Evolutionary conservation across 352 stramenopile species (phyloP).

Genomic region (Phytophthora cactorum): DNA sequence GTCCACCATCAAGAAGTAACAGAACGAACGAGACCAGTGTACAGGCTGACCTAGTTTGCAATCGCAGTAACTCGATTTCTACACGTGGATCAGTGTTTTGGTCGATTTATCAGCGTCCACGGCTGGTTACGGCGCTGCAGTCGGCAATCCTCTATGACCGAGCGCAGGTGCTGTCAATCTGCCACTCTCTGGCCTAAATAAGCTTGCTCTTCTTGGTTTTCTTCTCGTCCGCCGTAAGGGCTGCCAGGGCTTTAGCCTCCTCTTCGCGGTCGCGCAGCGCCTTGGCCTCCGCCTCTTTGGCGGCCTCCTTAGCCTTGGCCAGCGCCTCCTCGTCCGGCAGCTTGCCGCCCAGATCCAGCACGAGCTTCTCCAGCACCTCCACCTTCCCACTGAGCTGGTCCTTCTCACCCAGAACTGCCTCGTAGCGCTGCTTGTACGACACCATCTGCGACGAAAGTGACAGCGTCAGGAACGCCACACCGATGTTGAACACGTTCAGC

Average conservation of each 20-base stretch:
- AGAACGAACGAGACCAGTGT: slow-evolving; percentile 1
- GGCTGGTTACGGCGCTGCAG: slow-evolving; percentile 5
- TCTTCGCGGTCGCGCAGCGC: slow-evolving; percentile 38
- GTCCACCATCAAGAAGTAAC: slow-evolving; percentile 72
- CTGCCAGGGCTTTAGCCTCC: slow-evolving; percentile 46
- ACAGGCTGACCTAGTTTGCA: neutral
- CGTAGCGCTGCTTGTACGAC: slow-evolving; percentile 70
- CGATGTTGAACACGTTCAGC: slow-evolving; percentile 89
- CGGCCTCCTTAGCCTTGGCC: slow-evolving; percentile 47
- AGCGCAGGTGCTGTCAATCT: slow-evolving; percentile 2
- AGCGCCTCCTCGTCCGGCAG: slow-evolving; percentile 66
- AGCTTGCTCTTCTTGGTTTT: slow-evolving; percentile 63
- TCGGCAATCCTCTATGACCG: slow-evolving; percentile 27
- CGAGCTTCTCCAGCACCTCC: slow-evolving; percentile 61
- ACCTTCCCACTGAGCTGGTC: slow-evolving; percentile 57
- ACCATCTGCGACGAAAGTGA: slow-evolving; percentile 88
- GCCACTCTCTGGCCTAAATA: slow-evolving; percentile 54
- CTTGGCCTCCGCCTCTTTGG: slow-evolving; percentile 49
- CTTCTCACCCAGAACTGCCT: slow-evolving; percentile 45
- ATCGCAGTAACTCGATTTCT: neutral
- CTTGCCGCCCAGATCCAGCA: slow-evolving; percentile 62
- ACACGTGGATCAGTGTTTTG: slow-evolving; percentile 8
- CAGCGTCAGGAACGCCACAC: slow-evolving; percentile 81
- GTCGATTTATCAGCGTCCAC: slow-evolving; percentile 12
- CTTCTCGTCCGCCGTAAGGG: slow-evolving; percentile 41